Base-by-base conservation (phyloP, 179 eudicot genomes). In the Dionaea muscipula region DNA sequence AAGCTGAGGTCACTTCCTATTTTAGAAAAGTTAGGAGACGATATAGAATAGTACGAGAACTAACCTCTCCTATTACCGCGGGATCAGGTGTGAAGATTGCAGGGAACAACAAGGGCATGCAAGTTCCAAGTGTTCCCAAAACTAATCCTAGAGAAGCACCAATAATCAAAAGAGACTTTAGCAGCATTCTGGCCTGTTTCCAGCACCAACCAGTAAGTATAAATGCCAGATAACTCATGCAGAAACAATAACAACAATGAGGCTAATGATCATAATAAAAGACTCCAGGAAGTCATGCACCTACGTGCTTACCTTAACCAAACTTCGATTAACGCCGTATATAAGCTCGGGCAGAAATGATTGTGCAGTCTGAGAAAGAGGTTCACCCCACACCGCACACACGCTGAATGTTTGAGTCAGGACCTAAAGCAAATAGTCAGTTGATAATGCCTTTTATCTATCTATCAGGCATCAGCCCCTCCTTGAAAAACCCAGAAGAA, bases 311-410 rank as follows among this genome's bases (percentile, higher is more conserved):
- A 87, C 98, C 94, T 86, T 82, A 16, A 56, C 63, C 39, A 82
- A 64, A 69, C 75, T 88, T 64, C 85, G 81, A 53, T 84, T 76
- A 27, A 66, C 81, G 63, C 96, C 99, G 58, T 83, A 83, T 45
- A 93, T 53, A 60, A 93, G 69, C 80, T 88, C 96, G 9, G 99
- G 99, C 96, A 93, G 81, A 68, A 85, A 93, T 20, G 99, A 93
- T 41, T 89, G 99, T 25, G 99, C 86, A 51, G 99, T 93, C 73
- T 88, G 95, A 52, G 95, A 89, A 44, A 93, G 87, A 54, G 99
- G 99, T 64, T 93, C 96, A 23, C 96, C 95, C 75, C 75, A 85
- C 48, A 93, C 96, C 4, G 90, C 44, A 61, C 84, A 89, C 85
- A 93, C 74, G 68, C 75, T 37, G 73, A 67, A 93, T 41, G 83